These are phyloP conservation scores for Podospora australis DNA, from an alignment of 495 filamentous ascomycete species.

Conservation along the genomic window DNA sequence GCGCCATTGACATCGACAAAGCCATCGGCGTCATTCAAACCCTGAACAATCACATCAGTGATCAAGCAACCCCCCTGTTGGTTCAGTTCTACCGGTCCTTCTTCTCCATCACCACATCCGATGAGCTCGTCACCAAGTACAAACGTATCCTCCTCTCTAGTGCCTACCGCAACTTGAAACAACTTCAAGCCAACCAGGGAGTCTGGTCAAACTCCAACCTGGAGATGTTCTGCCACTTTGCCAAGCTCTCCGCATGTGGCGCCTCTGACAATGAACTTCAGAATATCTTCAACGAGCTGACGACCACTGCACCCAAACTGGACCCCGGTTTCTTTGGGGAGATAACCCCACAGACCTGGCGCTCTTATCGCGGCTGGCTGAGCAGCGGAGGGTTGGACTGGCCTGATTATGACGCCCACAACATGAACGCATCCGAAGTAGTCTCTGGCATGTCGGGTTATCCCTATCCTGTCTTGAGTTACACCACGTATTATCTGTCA, in stretches of 20 bases:
- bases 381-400: not conserved
- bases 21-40: not conserved
- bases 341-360: not conserved
- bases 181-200: not conserved
- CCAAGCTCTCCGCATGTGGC: not conserved
- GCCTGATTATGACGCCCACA: not conserved
- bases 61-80: not conserved
- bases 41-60: not conserved
- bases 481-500: not conserved
- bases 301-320: not conserved
- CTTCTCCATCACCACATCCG: not conserved
- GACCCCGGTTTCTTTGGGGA: not conserved
- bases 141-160: not conserved
- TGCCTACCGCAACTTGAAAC: not conserved
- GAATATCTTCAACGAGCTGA: not conserved
- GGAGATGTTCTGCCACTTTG: not conserved
- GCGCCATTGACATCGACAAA: not conserved
- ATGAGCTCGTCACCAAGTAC: not conserved
- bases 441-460: not conserved
- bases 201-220: not conserved
- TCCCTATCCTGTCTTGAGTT: not conserved
- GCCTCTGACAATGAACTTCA: not conserved
- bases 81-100: not conserved
- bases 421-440: not conserved
- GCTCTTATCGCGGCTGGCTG: not conserved